Base-by-base conservation (phyloP, 1,139 yeast genomes). In the Kodamaea anthophila region DNA sequence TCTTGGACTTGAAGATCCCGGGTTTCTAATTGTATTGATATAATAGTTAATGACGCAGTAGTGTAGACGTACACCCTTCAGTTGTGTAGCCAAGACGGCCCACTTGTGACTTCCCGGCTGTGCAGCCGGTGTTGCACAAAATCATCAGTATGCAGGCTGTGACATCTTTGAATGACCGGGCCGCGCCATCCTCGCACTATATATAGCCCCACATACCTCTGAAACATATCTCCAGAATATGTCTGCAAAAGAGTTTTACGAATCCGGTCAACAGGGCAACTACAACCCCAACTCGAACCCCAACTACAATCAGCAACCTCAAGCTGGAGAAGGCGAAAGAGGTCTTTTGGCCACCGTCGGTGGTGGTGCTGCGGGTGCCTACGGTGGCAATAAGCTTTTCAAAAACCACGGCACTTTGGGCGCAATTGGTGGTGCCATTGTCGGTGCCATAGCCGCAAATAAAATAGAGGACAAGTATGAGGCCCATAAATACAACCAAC, bases 201-300 rank as follows among this genome's bases (percentile, higher is more conserved):
- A n/a, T n/a, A n/a, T n/a, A n/a, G n/a, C n/a, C n/a, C n/a, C n/a
- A n/a, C n/a, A n/a, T n/a, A n/a, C n/a, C n/a, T n/a, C n/a, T n/a
- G n/a, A n/a, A n/a, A n/a, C n/a, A n/a, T n/a, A 21, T n/a, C 21
- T 11, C 23, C 6, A 14, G 20, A 26, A 21, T 9, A 74, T 75
- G 81, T 74, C 80, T 35, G 78, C 78, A 38, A 72, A 72, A 73
- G 80, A 74, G 32, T 74, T 67, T 52, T 74, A 74, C 51, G 53
- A 60, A 31, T 62, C 73, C 13, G 74, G 71, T 33, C 60, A 64
- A 28, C 63, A 65, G 49, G 66, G 70, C 27, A 38, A 51, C 18
- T 61, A 61, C 53, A 9, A 45, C 31, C 47, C 49, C 21, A 24
- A 33, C 33, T 46, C 40, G 32, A 24, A 30, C 11, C 46, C 23